Percentiles rank a stretch among this genome's conserved stretches.
phyloP scores from a whole-genome alignment of 371 early-diverging fungal species.

The Mortierella sp. region DNA sequence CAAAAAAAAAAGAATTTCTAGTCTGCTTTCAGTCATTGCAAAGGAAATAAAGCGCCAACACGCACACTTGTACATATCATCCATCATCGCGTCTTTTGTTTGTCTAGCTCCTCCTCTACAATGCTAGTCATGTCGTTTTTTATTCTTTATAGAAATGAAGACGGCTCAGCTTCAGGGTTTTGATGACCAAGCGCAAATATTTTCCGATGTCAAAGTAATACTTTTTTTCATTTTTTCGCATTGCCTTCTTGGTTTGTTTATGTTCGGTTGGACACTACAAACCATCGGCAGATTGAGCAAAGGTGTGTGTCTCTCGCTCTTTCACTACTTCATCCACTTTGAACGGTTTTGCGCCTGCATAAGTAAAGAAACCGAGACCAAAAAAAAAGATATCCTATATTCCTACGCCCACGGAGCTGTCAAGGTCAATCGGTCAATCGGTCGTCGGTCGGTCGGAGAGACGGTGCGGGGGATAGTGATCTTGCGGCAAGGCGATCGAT shows the following conservation, averaged over 20 bases:
- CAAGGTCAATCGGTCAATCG: constrained; percentile 2
- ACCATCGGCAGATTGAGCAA: background rate
- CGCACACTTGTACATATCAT: background rate
- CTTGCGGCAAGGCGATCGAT: constrained; percentile 32
- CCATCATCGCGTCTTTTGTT: background rate
- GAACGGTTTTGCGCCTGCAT: too few relatives aligned
- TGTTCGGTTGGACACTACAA: background rate
- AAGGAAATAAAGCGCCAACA: background rate
- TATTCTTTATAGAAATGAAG: background rate
- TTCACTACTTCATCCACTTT: background rate
- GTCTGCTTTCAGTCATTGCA: background rate
- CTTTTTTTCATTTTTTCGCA: background rate
- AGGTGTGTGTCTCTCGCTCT: background rate
- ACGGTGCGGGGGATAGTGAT: too few relatives aligned
- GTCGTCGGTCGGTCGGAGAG: constrained; percentile 8
- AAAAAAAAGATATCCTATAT: background rate
- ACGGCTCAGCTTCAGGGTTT: background rate
- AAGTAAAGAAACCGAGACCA: too few relatives aligned
- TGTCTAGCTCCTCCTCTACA: background rate
- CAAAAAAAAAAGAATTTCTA: background rate
- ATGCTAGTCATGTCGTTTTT: too few relatives aligned
- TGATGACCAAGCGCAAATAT: constrained; percentile 3
- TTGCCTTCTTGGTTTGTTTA: background rate
- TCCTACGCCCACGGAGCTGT: too few relatives aligned
- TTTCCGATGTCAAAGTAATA: background rate